Conservation (phyloP, 2,329 filamentous ascomycete species). For the Penicillium sp. region DNA sequence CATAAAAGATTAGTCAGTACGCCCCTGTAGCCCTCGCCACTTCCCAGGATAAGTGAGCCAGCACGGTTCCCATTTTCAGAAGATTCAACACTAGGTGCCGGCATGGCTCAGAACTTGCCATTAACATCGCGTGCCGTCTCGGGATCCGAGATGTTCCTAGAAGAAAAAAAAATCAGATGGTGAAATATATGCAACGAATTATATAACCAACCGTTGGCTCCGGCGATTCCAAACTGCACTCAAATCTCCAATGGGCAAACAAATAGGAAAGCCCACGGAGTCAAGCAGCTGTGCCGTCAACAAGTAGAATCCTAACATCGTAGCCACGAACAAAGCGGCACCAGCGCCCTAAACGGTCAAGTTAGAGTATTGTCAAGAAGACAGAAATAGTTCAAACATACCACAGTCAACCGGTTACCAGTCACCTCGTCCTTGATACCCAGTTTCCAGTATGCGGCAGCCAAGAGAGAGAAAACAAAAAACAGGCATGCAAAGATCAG, state of each 20-base stretch:
- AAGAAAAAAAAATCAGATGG: background rate
- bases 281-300: slow-evolving; percentile 56
- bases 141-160: background rate
- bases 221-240: background rate
- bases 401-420: slow-evolving; percentile 32
- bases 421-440: slow-evolving; percentile 41
- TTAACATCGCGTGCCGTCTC: background rate
- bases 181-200: background rate
- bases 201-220: background rate
- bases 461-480: slow-evolving; percentile 59
- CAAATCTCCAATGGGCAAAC: slow-evolving; percentile 46
- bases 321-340: slow-evolving; percentile 51
- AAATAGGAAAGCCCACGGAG: slow-evolving; percentile 54
- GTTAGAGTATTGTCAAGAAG: background rate
- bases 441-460: slow-evolving; percentile 60
- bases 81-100: background rate
- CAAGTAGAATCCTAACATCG: slow-evolving; percentile 54
- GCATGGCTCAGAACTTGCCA: background rate
- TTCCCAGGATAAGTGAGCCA: background rate
- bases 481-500: slow-evolving; percentile 67
- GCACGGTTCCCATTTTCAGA: background rate
- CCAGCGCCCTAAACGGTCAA: slow-evolving; percentile 41
- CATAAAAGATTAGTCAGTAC: background rate
- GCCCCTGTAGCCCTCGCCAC: background rate
- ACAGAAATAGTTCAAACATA: slow-evolving; percentile 3